Evolutionary conservation across 2,329 filamentous ascomycete genomes (phyloP).

Genomic region (Tolypocladium inflatum): DNA sequence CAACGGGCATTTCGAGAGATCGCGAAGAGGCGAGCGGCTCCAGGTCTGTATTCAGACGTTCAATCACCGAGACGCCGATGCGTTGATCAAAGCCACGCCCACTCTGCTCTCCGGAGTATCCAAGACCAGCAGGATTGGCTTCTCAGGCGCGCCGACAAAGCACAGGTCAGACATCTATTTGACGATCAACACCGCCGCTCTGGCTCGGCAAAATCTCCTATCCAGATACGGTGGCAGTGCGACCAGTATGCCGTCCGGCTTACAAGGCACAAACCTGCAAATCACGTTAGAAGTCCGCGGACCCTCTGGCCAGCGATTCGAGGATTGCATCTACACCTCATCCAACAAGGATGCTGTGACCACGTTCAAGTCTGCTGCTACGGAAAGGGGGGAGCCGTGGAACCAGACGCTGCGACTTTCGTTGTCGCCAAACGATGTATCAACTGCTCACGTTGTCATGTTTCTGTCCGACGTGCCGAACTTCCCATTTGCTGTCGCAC

Average conservation of each 20-base stretch:
- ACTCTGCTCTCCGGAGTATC: constrained; percentile 75
- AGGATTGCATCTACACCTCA: constrained; percentile 78
- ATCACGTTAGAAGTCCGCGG: constrained; percentile 82
- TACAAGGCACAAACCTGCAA: constrained; percentile 68
- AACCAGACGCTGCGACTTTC: constrained; percentile 78
- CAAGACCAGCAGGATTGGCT: constrained; percentile 83
- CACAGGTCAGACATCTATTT: constrained; percentile 91
- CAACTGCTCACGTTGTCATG: constrained; percentile 78
- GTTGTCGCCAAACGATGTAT: constrained; percentile 70
- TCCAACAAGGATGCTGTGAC: constrained; percentile 73
- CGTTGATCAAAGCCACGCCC: constrained; percentile 75
- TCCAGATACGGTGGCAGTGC: constrained; percentile 64
- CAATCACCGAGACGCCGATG: constrained; percentile 65
- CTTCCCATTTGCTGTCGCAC: constrained; percentile 81
- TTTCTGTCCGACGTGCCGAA: constrained; percentile 79
- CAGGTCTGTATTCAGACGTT: constrained; percentile 76
- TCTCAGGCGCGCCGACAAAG: constrained; percentile 83
- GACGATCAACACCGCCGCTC: constrained; percentile 68
- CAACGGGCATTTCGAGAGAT: constrained; percentile 66
- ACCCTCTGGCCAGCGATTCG: constrained; percentile 68
- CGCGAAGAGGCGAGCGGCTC: constrained; percentile 62
- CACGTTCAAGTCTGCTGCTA: constrained; percentile 78
- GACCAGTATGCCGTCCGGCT: constrained; percentile 52
- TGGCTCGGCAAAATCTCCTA: constrained; percentile 66
- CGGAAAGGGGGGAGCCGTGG: constrained; percentile 75